Evolutionary conservation across 2,329 filamentous ascomycete genomes (phyloP), one percentile per base, ranked within the genome.

Genomic region (Pseudogymnoascus sp.): DNA sequence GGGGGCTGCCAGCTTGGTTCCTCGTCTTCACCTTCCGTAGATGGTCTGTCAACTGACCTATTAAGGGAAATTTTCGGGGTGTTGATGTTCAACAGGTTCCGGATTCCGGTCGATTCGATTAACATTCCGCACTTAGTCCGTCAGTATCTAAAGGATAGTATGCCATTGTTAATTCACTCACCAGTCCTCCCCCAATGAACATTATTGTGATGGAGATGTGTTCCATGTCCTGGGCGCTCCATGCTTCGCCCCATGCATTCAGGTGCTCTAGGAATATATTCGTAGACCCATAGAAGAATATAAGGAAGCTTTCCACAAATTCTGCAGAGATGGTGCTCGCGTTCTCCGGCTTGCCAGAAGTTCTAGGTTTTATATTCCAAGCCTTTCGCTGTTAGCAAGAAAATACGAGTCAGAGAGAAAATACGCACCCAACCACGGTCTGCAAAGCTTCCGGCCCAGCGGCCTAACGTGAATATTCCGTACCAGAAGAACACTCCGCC

Each of bases 181-280:
- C 88, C 77, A 96, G 73, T 56, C 95, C 93, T 68, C 93, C 93
- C 62, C 93, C 93, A 66, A 97, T 90, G 78, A 97, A 97, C 74
- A 97, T 85, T 56, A 97, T 82, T 0, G 93, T 93, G 70, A 97
- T 97, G 11, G 92, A 93, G 56, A 96, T 79, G 75, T 97, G 95
- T 76, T 97, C 93, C 18, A 97, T 78, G 73, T 97, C 93, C 65
- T 88, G 84, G 0, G 91, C 77, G 61, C 82, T 86, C 88, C 92
- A 97, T 61, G 76, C 81, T 11, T 80, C 77, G 36, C 89, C 90
- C 82, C 85, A 87, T 60, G 83, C 84, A 62, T 87, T 86, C 25
- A 97, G 81, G 72, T 96, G 93, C 75, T 97, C 93, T 31, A 97
- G 80, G 75, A 96, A 97, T 63, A 97, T 87, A 75, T 97, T 97